Evolutionary conservation across 23 red algal genomes (phyloP).

Genomic region (Gracilaria gracilis): DNA sequence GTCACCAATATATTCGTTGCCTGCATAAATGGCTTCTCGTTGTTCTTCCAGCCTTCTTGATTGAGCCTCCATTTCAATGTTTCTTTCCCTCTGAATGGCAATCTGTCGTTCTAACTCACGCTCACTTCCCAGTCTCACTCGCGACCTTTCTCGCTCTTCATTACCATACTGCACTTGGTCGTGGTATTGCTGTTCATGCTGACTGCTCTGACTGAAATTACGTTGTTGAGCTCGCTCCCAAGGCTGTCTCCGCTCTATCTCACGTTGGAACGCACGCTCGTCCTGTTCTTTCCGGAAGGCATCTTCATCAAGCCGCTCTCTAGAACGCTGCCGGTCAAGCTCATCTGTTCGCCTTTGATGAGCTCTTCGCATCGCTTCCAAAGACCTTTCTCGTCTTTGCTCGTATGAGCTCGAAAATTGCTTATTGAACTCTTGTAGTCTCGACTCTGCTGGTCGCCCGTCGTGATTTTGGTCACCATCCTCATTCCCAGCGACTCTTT

Average conservation of each 20-base stretch:
- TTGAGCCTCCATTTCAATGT: slow-evolving; percentile 14
- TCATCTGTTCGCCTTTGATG: slow-evolving; percentile 19
- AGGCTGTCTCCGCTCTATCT: neutral
- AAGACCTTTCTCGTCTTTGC: neutral
- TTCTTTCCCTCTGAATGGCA: slow-evolving; percentile 17
- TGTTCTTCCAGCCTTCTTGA: slow-evolving; percentile 22
- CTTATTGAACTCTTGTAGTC: neutral
- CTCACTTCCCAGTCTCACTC: neutral
- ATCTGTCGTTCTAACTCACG: slow-evolving; percentile 25
- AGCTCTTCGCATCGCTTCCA: neutral
- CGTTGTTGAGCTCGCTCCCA: neutral
- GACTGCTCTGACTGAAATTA: neutral
- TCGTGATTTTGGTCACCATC: neutral
- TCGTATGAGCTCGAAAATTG: slow-evolving; percentile 5
- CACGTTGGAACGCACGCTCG: neutral
- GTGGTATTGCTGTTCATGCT: neutral
- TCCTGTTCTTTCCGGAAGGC: neutral
- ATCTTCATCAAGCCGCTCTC: neutral
- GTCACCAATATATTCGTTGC: slow-evolving; percentile 25
- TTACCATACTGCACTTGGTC: neutral
- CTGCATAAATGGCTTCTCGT: neutral
- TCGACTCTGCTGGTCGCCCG: neutral
- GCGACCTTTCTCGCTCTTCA: neutral
- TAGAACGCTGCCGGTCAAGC: neutral
- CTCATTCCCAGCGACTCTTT: slow-evolving; percentile 8